Conservation (phyloP, 2,329 filamentous ascomycete species). For the Clarireedia sp. region DNA sequence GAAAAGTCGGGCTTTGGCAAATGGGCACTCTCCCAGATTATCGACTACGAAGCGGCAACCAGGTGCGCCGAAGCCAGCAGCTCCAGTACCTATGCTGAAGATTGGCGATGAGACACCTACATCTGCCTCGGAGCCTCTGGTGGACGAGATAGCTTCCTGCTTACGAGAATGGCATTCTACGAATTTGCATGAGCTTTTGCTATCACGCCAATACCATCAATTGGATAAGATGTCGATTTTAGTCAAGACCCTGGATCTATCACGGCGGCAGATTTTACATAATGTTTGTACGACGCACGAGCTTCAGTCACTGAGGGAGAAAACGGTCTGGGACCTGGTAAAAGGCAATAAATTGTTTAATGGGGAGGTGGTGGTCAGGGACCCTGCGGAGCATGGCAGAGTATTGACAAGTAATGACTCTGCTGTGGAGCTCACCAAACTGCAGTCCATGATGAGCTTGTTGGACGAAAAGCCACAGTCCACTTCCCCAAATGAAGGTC, state of each 20-base stretch:
- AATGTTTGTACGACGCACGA: constrained; percentile 87
- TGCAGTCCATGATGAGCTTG: constrained; percentile 95
- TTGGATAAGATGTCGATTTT: constrained; percentile 76
- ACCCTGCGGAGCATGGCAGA: constrained; percentile 72
- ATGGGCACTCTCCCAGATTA: constrained; percentile 26
- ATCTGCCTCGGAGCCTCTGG: constrained; percentile 78
- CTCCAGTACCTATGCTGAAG: constrained; percentile 93
- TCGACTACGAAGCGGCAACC: constrained; percentile 52
- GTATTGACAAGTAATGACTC: constrained; percentile 90
- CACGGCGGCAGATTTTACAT: constrained; percentile 83
- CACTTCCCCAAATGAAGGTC: constrained; percentile 53
- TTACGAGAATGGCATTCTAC: constrained; percentile 97
- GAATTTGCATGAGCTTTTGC: constrained; percentile 83
- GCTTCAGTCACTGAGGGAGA: constrained; percentile 70
- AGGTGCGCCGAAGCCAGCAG: constrained; percentile 67
- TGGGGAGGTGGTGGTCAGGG: constrained; percentile 90
- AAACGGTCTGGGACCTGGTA: constrained; percentile 92
- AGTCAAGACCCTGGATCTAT: constrained; percentile 74
- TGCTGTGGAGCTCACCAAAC: constrained; percentile 78
- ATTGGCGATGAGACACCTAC: constrained; percentile 95
- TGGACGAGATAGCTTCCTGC: constrained; percentile 96
- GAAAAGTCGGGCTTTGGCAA: constrained; percentile 15
- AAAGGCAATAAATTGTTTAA: constrained; percentile 89
- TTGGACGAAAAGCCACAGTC: constrained; percentile 72
- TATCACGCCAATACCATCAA: constrained; percentile 71